These are phyloP conservation scores for Crithidia bombi DNA, from an alignment of 208 protist species.

Conservation along the genomic window DNA sequence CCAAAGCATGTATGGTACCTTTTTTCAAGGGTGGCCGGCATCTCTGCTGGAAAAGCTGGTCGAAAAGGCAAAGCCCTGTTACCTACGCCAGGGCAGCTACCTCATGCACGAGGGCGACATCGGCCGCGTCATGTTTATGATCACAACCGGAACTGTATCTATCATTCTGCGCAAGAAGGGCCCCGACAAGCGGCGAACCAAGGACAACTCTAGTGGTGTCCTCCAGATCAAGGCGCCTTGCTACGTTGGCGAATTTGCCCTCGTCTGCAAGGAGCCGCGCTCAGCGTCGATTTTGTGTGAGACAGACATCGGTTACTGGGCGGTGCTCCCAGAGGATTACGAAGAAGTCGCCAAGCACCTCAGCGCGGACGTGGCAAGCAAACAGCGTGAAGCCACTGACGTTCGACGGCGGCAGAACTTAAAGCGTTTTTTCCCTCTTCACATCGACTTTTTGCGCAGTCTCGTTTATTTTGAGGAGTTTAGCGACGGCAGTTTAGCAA, in stretches of 20 bases:
- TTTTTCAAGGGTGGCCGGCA: conserved; percentile 84
- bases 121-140: conserved; percentile 90
- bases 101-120: conserved; percentile 91
- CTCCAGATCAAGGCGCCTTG: conserved; percentile 78
- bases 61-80: conserved; percentile 61
- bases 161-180: conserved; percentile 78
- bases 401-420: conserved; percentile 82
- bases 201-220: conserved; percentile 75
- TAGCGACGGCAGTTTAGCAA: conserved; percentile 52
- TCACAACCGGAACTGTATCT: conserved; percentile 67
- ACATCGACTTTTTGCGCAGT: conserved; percentile 73
- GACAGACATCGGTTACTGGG: conserved; percentile 84
- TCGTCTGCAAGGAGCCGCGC: conserved; percentile 88
- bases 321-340: conserved; percentile 80
- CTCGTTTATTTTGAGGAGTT: conserved; percentile 84
- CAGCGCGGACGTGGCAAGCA: conserved; percentile 73
- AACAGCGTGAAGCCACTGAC: conserved; percentile 88
- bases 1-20: conserved; percentile 81
- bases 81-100: conserved; percentile 65
- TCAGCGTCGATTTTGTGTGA: conserved; percentile 87
- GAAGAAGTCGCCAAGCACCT: conserved; percentile 76
- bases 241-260: conserved; percentile 90
- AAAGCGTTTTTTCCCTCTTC: conserved; percentile 81
- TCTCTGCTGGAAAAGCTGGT: conserved; percentile 72
- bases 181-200: conserved; percentile 72